A percentile compares a stretch with the other conserved stretches of the same genome.
These are phyloP conservation scores for Lycium barbarum DNA, from an alignment of 257 asterid species.

Conservation along the genomic window DNA sequence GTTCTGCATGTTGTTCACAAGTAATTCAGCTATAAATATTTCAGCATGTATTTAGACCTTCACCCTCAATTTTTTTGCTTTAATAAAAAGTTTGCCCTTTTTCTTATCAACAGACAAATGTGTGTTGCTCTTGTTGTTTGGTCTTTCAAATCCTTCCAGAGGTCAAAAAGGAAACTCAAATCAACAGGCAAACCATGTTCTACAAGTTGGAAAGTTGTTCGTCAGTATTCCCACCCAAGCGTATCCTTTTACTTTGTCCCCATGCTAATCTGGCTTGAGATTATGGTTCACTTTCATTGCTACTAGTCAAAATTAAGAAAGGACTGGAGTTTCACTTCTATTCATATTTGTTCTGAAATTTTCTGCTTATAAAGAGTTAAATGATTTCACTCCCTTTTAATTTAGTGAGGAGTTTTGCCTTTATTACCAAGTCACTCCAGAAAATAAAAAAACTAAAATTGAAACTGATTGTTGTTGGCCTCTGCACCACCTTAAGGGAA, in stretches of 20 bases:
- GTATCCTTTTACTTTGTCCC: conserved; percentile 68
- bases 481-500: neutral
- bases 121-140: conserved; percentile 64
- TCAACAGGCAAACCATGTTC: conserved; percentile 62
- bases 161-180: conserved; percentile 59
- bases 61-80: conserved; percentile 20
- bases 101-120: conserved; percentile 53
- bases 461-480: neutral
- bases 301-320: conserved; percentile 21
- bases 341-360: conserved; percentile 7
- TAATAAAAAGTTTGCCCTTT: conserved; percentile 12
- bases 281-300: neutral
- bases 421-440: conserved; percentile 14
- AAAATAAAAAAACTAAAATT: conserved; percentile 20
- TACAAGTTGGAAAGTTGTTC: conserved; percentile 61
- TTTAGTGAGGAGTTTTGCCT: neutral
- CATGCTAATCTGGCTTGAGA: conserved; percentile 31
- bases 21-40: neutral
- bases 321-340: conserved; percentile 9
- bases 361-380: conserved; percentile 12
- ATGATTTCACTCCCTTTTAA: neutral
- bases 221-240: conserved; percentile 66
- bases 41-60: neutral
- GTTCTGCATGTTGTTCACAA: neutral
- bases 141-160: conserved; percentile 50